phyloP scores from a whole-genome alignment of 2,329 filamentous ascomycete species.

The Daldinia sp. region DNA sequence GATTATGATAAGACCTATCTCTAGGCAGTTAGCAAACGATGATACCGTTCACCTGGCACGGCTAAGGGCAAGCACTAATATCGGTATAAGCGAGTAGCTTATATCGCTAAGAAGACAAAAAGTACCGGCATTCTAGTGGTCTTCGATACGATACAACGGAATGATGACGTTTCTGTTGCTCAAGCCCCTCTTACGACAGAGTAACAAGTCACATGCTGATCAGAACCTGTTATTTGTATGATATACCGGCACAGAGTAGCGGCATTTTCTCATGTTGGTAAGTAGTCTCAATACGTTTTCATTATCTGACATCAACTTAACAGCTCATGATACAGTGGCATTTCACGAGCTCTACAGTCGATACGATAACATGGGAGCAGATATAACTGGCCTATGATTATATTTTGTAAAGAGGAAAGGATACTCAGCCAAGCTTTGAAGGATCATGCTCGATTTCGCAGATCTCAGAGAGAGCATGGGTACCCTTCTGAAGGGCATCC shows the following conservation, averaged over 20 bases:
- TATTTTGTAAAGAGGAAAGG: background rate
- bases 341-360: background rate
- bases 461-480: background rate
- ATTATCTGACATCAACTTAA: background rate
- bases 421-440: background rate
- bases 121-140: background rate
- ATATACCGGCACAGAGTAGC: background rate
- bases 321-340: background rate
- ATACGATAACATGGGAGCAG: background rate
- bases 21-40: background rate
- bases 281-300: background rate
- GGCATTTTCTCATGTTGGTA: background rate
- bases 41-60: background rate
- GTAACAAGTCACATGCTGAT: constrained; percentile 3
- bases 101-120: background rate
- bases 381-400: background rate
- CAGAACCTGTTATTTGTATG: background rate
- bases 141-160: background rate
- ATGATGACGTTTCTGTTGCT: constrained; percentile 4
- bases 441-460: background rate
- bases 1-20: background rate
- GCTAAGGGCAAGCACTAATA: background rate
- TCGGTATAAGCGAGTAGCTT: background rate
- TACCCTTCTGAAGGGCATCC: background rate
- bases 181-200: background rate